Evolutionary conservation across 805 yeast genomes (phyloP), one percentile per base, ranked within the genome.

Genomic region (Ogataea degrootiae): DNA sequence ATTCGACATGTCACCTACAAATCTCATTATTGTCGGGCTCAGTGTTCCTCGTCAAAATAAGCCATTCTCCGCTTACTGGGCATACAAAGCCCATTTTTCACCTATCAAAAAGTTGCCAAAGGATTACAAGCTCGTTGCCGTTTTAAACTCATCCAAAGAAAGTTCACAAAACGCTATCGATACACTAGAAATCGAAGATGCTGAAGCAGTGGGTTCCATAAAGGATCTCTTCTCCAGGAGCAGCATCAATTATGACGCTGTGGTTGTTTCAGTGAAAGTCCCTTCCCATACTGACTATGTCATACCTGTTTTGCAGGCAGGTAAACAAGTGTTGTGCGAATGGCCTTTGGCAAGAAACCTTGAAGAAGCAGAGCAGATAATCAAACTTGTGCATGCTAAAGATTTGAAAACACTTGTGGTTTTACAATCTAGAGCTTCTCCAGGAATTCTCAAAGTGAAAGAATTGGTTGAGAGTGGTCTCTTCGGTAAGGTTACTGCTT

Each of bases 291-390:
- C 37, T 17, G 17, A 39, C 26, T 44, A 34, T 41, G 17, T 41
- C 47, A 39, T 39, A 7, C 38, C 43, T 23, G 39, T 34, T 22
- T 33, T 39, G 29, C 36, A 34, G 6, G 22, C n/a, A 7, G 22
- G 34, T 19, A 29, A 44, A 39, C 26, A 40, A 17, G 41, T 33
- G 16, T 31, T 44, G 19, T 33, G 44, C 16, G 47, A 44, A 22
- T 44, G 47, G 47, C 47, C 47, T n/a, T 39, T 44, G 38, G 39
- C 37, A 5, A 39, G 37, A 17, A 41, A 41, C 37, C 37, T 44
- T 7, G 43, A 39, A 19, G 38, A 43, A 29, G 46, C 46, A 16
- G 42, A 37, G 29, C 12, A 37, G 14, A 23, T 43, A 5, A 17
- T 36, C 34, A n/a, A 17, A n/a, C 23, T 26, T 12, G 31, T 16